Evolutionary conservation across 768 basidiomycete species (phyloP).

Genomic region (Cystobasidium onofrii): DNA sequence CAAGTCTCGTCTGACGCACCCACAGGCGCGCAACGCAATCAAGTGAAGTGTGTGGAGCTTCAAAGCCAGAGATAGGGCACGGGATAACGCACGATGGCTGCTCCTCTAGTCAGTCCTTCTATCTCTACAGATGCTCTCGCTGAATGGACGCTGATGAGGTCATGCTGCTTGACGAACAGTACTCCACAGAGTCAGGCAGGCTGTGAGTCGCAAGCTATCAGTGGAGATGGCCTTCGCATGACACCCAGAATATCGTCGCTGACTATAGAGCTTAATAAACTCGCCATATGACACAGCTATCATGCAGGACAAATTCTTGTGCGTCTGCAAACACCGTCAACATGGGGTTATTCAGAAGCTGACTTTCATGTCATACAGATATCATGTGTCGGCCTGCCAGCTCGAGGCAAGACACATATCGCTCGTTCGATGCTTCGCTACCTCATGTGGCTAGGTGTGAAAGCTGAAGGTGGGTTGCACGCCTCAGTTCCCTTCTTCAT

Average conservation of each 20-base stretch:
- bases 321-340: background rate
- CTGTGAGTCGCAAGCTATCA: background rate
- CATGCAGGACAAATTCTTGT: conserved; percentile 31
- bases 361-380: background rate
- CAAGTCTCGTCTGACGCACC: background rate
- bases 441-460: conserved; percentile 94
- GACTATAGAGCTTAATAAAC: no score
- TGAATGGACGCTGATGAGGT: background rate
- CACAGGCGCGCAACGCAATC: background rate
- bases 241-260: no score
- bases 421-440: conserved; percentile 94
- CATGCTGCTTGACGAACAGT: background rate
- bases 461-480: conserved; percentile 65
- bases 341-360: background rate
- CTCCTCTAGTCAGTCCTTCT: conserved; percentile 12
- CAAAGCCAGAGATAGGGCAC: background rate
- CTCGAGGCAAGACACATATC: conserved; percentile 92
- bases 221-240: no score
- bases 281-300: background rate
- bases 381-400: conserved; percentile 43
- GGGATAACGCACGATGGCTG: background rate
- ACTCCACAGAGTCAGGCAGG: conserved; percentile 23
- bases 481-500: conserved; percentile 51
- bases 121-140: background rate
- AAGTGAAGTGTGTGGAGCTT: no score